Base-by-base conservation (phyloP, 768 basidiomycete species). In the Russula foetens region DNA sequence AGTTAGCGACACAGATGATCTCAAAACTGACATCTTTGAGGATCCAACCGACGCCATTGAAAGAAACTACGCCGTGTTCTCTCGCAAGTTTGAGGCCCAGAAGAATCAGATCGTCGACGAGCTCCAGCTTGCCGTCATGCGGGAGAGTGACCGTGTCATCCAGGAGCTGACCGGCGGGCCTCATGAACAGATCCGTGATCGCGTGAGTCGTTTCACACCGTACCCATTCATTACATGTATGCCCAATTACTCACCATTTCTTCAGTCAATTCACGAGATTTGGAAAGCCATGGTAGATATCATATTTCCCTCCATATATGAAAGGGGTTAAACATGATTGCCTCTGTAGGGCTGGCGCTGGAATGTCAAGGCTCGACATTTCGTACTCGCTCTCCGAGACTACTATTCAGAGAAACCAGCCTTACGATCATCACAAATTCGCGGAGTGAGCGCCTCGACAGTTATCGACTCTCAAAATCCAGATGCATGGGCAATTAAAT, bases 401-500 rank as follows among this genome's bases (percentile, higher is more conserved):
- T 65, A 73, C 62, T 72, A 70, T 61, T 29, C 59, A 4, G 69
- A 73, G 45, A 62, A 64, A 29, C 62, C 63, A 2, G 39, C 2
- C 19, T 55, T 17, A 0, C 54, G 56, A 9, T 7, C 12, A 41
- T 17, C 12, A 7, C 4, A 14, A 14, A 7, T 41, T 19, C 39
- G 12, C 7, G 17, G 52, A 3, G 15, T 62, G 21, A 4, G 26
- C 41, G 4, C 24, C 12, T 2, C 19, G 6, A 14, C 35, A 19
- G 5, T 15, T 6, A 29, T 15, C 14, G 7, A 14, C 33, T 31
- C 48, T 7, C 39, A 46, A 7, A 33, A 61, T 15, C 65, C 66
- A 4, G 70, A 71, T 51, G 58, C 63, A 2, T 74, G 72, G 72
- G 70, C 70, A 15, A 56, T 73, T n/a, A 60, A 67, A 38, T 63